A percentile compares a stretch with the other conserved stretches of the same genome.
These are phyloP conservation scores for Exobasidium rhododendri DNA, from an alignment of 1,284 basidiomycete species.

Conservation along the genomic window DNA sequence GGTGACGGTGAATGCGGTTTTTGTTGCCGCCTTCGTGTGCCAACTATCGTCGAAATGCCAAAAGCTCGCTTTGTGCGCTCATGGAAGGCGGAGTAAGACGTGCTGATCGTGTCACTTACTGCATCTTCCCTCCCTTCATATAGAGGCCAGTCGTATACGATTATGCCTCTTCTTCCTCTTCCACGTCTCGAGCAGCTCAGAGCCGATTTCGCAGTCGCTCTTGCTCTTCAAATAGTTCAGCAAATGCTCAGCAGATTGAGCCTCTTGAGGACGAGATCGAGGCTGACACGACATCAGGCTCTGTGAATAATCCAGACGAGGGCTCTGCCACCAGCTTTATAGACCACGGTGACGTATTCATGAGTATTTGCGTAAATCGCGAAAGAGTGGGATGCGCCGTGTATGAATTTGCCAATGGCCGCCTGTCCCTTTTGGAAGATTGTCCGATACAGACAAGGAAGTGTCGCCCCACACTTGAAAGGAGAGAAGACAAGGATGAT, in stretches of 20 bases:
- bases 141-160: background rate
- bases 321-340: no score
- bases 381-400: conserved; percentile 1
- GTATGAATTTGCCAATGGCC: background rate
- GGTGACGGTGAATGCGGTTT: no score
- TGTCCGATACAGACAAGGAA: background rate
- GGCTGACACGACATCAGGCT: no score
- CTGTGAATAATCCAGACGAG: no score
- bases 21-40: no score
- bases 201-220: background rate
- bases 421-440: conserved; percentile 3
- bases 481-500: no score
- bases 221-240: background rate
- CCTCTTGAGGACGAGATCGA: background rate
- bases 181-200: background rate
- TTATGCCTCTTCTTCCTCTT: background rate
- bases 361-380: background rate
- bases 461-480: background rate
- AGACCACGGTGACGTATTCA: background rate
- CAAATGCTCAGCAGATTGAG: background rate
- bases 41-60: no score
- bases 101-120: background rate
- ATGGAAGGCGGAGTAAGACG: no score
- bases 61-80: background rate
- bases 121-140: background rate